phyloP scores from a whole-genome alignment of 768 basidiomycete genomes.

The Podaxis rugospora region DNA sequence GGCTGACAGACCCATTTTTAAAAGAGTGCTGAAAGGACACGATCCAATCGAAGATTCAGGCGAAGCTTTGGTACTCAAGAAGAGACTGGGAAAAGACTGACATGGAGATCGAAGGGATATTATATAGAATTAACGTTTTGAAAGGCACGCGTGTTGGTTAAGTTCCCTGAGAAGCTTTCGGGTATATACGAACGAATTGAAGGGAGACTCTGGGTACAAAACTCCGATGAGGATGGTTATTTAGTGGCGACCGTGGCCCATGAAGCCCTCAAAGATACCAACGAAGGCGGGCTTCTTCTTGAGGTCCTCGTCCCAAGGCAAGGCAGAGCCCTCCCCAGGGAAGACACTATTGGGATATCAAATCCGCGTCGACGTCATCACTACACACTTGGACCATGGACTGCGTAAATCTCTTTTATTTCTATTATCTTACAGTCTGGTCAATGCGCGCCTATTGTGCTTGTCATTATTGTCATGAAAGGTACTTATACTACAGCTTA shows the following conservation, averaged over 20 bases:
- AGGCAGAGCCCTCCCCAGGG: constrained; percentile 31
- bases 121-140: background rate
- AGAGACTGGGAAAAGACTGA: too few relatives aligned
- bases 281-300: background rate
- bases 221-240: background rate
- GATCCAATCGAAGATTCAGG: too few relatives aligned
- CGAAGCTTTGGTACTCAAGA: too few relatives aligned
- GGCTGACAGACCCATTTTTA: too few relatives aligned
- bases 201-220: background rate
- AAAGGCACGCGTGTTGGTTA: background rate
- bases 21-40: too few relatives aligned
- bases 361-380: too few relatives aligned
- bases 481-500: too few relatives aligned
- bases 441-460: too few relatives aligned
- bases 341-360: constrained; percentile 17
- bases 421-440: too few relatives aligned
- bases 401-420: too few relatives aligned
- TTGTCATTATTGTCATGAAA: too few relatives aligned
- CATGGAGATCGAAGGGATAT: background rate
- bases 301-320: constrained; percentile 29
- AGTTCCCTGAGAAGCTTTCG: background rate
- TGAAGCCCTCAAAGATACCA: background rate
- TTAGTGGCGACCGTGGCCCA: background rate
- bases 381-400: too few relatives aligned
- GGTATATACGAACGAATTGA: background rate